phyloP scores from a whole-genome alignment of 2,329 filamentous ascomycete species.

The Ophiostoma sp. region DNA sequence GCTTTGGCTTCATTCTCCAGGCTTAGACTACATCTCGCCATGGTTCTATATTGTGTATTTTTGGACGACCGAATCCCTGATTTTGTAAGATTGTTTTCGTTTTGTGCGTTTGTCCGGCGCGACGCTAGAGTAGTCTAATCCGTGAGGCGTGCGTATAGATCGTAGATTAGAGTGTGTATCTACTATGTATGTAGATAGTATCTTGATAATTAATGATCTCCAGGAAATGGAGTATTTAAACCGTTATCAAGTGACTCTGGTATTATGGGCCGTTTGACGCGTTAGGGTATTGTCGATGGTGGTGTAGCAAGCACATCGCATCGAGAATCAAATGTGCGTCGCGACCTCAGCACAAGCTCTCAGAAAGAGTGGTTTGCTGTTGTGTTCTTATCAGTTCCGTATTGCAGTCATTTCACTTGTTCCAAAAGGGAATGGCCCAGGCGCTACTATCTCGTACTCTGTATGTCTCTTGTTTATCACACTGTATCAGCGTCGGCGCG shows the following conservation, averaged over 20 bases:
- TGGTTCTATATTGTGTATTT: background rate
- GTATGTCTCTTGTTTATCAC: background rate
- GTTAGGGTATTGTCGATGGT: background rate
- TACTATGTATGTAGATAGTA: background rate
- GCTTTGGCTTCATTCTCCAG: slow-evolving; percentile 2
- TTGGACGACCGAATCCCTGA: background rate
- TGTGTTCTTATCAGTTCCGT: background rate
- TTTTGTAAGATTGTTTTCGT: background rate
- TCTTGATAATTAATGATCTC: background rate
- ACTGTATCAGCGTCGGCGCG: background rate
- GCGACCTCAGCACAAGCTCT: background rate
- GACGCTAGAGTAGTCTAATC: background rate
- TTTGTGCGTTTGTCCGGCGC: slow-evolving; percentile 15
- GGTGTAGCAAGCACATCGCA: background rate
- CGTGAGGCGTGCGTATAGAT: background rate
- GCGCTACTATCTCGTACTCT: background rate
- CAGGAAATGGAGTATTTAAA: background rate
- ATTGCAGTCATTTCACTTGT: background rate
- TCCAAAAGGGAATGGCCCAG: background rate
- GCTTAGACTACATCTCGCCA: background rate
- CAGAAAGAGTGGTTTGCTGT: background rate
- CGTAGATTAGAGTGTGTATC: slow-evolving; percentile 10
- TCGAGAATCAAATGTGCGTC: background rate
- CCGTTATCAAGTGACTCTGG: background rate
- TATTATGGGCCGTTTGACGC: background rate